Percentiles rank a stretch among this genome's conserved stretches.
phyloP scores from a whole-genome alignment of 352 stramenopile genomes.

The Aphanomyces astaci region DNA sequence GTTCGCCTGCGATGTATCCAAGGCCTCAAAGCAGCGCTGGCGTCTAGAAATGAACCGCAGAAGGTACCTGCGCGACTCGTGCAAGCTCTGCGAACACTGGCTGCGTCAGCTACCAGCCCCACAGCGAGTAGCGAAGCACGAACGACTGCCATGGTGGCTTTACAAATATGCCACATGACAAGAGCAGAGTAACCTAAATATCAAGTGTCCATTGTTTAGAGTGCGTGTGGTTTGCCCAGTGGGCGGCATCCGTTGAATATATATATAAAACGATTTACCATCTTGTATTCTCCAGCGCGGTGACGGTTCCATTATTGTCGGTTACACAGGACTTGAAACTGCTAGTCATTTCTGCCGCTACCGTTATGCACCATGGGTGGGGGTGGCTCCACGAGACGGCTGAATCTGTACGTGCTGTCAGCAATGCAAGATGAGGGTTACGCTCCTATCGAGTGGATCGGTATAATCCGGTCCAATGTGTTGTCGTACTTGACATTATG shows the following conservation, averaged over 20 bases:
- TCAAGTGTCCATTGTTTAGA: no score
- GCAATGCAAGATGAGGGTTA: neutral
- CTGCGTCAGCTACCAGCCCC: neutral
- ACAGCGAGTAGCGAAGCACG: neutral
- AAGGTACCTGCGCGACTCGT: neutral
- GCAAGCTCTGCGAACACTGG: neutral
- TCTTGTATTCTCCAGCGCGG: neutral
- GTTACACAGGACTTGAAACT: no score
- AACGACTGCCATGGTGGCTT: neutral
- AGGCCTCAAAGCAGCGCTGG: neutral
- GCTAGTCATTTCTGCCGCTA: no score
- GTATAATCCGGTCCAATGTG: neutral
- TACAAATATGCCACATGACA: neutral
- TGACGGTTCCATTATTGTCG: no score
- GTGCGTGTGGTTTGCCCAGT: no score
- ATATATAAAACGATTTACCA: no score
- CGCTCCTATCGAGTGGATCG: constrained; percentile 1
- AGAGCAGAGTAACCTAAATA: no score
- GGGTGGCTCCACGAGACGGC: neutral
- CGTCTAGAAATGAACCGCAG: neutral
- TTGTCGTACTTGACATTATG: neutral
- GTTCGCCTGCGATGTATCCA: neutral
- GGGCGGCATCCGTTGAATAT: no score
- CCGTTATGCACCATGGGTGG: constrained; percentile 4
- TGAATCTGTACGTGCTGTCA: constrained; percentile 1